phyloP scores from a whole-genome alignment of 1,284 basidiomycete genomes.

The Fomes fomentarius region DNA sequence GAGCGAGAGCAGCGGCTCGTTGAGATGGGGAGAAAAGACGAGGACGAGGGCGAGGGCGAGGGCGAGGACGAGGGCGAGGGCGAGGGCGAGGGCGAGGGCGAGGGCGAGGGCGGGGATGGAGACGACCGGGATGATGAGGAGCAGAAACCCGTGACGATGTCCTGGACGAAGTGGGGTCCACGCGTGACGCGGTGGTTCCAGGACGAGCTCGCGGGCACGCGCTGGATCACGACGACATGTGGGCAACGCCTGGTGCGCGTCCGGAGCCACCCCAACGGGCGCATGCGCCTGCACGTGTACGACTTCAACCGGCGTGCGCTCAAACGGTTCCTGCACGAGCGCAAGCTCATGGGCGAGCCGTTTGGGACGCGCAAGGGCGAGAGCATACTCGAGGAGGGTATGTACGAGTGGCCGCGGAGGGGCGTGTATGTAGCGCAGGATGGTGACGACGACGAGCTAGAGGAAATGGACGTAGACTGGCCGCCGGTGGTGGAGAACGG shows the following conservation, averaged over 20 bases:
- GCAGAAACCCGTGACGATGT: slow-evolving; percentile 18
- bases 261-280: slow-evolving; percentile 22
- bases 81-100: too few relatives aligned
- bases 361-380: slow-evolving; percentile 12
- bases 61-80: too few relatives aligned
- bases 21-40: too few relatives aligned
- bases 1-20: neutral
- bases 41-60: too few relatives aligned
- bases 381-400: slow-evolving; percentile 6
- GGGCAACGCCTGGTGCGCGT: slow-evolving; percentile 47
- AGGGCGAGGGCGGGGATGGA: too few relatives aligned
- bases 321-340: slow-evolving; percentile 17
- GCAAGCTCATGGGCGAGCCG: slow-evolving; percentile 9
- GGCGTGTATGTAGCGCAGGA: neutral
- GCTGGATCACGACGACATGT: slow-evolving; percentile 53
- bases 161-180: slow-evolving; percentile 49
- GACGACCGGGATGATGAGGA: neutral
- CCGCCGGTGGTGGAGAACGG: neutral
- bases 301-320: slow-evolving; percentile 46
- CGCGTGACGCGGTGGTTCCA: slow-evolving; percentile 45
- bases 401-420: neutral
- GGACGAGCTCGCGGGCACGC: slow-evolving; percentile 37
- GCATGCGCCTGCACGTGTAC: slow-evolving; percentile 38
- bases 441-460: neutral
- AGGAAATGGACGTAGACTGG: neutral